A percentile compares a stretch with the other conserved stretches of the same genome.
phyloP scores from a whole-genome alignment of 2,329 filamentous ascomycete species.

The Fusarium sp. region DNA sequence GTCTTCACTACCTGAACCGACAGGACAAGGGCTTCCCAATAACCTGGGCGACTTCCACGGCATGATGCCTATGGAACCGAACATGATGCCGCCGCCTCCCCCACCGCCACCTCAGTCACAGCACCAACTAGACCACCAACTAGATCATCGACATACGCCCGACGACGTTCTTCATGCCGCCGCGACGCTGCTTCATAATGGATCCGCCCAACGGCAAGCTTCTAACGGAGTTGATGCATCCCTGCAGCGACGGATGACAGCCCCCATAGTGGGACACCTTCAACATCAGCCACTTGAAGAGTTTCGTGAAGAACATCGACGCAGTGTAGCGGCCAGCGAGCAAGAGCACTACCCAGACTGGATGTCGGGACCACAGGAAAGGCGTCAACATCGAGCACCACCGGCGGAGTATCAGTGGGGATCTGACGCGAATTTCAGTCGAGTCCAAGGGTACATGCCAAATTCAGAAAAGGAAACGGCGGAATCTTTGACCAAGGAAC shows the following conservation, averaged over 20 bases:
- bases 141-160: constrained; percentile 51
- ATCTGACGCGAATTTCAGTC: constrained; percentile 74
- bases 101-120: constrained; percentile 41
- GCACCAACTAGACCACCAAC: constrained; percentile 33
- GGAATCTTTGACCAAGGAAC: constrained; percentile 66
- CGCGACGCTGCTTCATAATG: constrained; percentile 64
- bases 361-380: constrained; percentile 53
- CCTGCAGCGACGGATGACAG: constrained; percentile 43
- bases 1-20: constrained; percentile 42
- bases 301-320: constrained; percentile 55
- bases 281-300: constrained; percentile 58
- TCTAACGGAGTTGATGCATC: constrained; percentile 44
- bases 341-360: constrained; percentile 57
- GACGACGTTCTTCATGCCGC: constrained; percentile 69
- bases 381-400: constrained; percentile 48
- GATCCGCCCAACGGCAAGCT: constrained; percentile 41
- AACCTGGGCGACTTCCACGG: constrained; percentile 36
- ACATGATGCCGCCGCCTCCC: constrained; percentile 53
- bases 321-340: constrained; percentile 47
- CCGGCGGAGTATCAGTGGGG: constrained; percentile 71
- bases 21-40: constrained; percentile 36
- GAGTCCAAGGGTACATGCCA: constrained; percentile 69
- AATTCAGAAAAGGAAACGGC: constrained; percentile 67
- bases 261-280: constrained; percentile 55
- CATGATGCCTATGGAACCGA: constrained; percentile 42